phyloP scores from a whole-genome alignment of 2,329 filamentous ascomycete genomes.

The Stylonectria norvegica region DNA sequence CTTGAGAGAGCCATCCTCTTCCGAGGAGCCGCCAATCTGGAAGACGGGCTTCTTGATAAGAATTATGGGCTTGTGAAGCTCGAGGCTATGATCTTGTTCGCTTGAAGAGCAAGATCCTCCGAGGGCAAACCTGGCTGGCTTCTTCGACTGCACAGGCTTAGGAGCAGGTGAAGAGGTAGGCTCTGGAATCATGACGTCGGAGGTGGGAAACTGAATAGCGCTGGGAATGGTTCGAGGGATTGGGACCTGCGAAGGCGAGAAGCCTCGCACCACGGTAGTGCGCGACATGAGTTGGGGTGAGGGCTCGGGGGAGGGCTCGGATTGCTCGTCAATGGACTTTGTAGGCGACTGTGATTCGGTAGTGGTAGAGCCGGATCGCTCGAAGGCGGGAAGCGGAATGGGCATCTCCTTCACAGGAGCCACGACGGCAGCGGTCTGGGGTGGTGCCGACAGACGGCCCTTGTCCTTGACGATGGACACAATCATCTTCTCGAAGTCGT shows the following conservation, averaged over 20 bases:
- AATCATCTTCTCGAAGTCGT: slow-evolving; percentile 91
- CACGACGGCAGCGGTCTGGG: slow-evolving; percentile 28
- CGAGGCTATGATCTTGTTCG: slow-evolving; percentile 48
- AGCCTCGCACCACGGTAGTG: slow-evolving; percentile 70
- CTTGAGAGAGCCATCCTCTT: slow-evolving; percentile 74
- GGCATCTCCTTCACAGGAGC: slow-evolving; percentile 43
- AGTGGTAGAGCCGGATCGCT: slow-evolving; percentile 44
- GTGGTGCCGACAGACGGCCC: slow-evolving; percentile 49
- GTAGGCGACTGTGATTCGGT: slow-evolving; percentile 47
- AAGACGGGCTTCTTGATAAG: slow-evolving; percentile 43
- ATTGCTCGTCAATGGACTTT: slow-evolving; percentile 54
- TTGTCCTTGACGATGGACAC: slow-evolving; percentile 89
- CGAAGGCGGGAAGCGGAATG: slow-evolving; percentile 30
- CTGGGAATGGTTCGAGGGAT: slow-evolving; percentile 43
- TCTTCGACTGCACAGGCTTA: slow-evolving; percentile 68
- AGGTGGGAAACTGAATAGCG: slow-evolving; percentile 47
- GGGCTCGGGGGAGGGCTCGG: slow-evolving; percentile 27
- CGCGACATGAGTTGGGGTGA: slow-evolving; percentile 29
- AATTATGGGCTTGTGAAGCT: slow-evolving; percentile 36
- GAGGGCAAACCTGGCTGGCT: slow-evolving; percentile 64
- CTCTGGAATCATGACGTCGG: slow-evolving; percentile 62
- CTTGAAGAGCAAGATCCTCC: slow-evolving; percentile 78
- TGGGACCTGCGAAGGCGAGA: slow-evolving; percentile 71
- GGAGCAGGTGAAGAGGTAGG: slow-evolving; percentile 52
- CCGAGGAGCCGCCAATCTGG: slow-evolving; percentile 58